Conservation (phyloP, 805 yeast species). For the Pichia rugopelliculosa region DNA sequence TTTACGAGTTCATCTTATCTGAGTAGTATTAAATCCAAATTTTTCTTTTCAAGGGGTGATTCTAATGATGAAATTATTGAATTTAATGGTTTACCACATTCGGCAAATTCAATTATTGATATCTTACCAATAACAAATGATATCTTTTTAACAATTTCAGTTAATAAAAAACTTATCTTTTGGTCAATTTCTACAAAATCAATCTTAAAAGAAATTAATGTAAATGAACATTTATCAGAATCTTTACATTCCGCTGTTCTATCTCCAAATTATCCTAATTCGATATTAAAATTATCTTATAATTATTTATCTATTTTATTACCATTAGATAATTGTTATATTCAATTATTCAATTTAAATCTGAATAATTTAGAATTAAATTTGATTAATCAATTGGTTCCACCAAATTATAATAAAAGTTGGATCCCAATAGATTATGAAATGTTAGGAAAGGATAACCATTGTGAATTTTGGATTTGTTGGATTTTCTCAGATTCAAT, state of each 20-base stretch:
- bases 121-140: slow-evolving; percentile 10
- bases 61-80: slow-evolving; percentile 12
- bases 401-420: slow-evolving; percentile 13
- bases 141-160: slow-evolving; percentile 37
- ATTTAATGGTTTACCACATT: slow-evolving; percentile 17
- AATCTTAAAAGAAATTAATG: slow-evolving; percentile 15
- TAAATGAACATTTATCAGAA: slow-evolving; percentile 20
- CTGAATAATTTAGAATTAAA: slow-evolving; percentile 9
- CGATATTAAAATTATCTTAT: slow-evolving; percentile 11
- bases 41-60: slow-evolving; percentile 15
- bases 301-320: slow-evolving; percentile 19
- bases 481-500: slow-evolving; percentile 21
- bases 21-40: slow-evolving; percentile 25
- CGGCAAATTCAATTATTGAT: slow-evolving; percentile 20
- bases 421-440: slow-evolving; percentile 24
- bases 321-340: slow-evolving; percentile 19
- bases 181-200: slow-evolving; percentile 46
- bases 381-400: slow-evolving; percentile 9
- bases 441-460: slow-evolving; percentile 1
- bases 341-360: slow-evolving; percentile 19
- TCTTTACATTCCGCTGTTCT: slow-evolving; percentile 16
- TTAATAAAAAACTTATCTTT: slow-evolving; percentile 45
- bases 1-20: slow-evolving; percentile 50
- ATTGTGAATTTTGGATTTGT: slow-evolving; percentile 15
- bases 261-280: slow-evolving; percentile 16